Conservation (phyloP, 2,329 filamentous ascomycete genomes). For the Neofusicoccum sp. region DNA sequence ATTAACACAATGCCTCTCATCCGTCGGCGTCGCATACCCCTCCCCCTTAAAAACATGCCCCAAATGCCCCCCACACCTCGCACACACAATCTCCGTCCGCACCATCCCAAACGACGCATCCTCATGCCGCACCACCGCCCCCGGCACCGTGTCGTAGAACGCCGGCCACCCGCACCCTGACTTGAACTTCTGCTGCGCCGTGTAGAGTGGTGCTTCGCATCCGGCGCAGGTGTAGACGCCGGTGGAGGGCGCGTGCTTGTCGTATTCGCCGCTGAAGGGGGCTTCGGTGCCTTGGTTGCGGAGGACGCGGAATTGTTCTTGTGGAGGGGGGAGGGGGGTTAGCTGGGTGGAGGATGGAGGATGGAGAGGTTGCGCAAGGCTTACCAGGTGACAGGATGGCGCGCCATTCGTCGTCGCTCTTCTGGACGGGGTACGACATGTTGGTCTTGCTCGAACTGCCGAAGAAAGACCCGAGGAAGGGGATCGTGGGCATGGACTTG, state of each 20-base stretch:
- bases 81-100: constrained; percentile 90
- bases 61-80: constrained; percentile 89
- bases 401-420: constrained; percentile 83
- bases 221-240: constrained; percentile 88
- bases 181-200: constrained; percentile 91
- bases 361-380: constrained; percentile 22
- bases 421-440: constrained; percentile 71
- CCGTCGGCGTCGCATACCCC: constrained; percentile 79
- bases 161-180: constrained; percentile 97
- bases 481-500: constrained; percentile 72
- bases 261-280: constrained; percentile 77
- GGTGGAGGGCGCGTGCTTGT: constrained; percentile 76
- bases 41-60: constrained; percentile 94
- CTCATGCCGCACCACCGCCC: constrained; percentile 80
- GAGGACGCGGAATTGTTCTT: constrained; percentile 94
- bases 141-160: constrained; percentile 93
- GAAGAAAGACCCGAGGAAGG: constrained; percentile 78
- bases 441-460: constrained; percentile 54
- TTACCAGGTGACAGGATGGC: constrained; percentile 75
- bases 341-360: neutral
- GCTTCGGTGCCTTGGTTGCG: constrained; percentile 90
- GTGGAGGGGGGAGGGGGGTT: constrained; percentile 20
- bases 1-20: constrained; percentile 97
- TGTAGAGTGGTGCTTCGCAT: constrained; percentile 88
- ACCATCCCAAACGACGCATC: constrained; percentile 80